Evolutionary conservation across 768 basidiomycete genomes (phyloP), one percentile per base, ranked within the genome.

Genomic region (Mycena capillaripes): DNA sequence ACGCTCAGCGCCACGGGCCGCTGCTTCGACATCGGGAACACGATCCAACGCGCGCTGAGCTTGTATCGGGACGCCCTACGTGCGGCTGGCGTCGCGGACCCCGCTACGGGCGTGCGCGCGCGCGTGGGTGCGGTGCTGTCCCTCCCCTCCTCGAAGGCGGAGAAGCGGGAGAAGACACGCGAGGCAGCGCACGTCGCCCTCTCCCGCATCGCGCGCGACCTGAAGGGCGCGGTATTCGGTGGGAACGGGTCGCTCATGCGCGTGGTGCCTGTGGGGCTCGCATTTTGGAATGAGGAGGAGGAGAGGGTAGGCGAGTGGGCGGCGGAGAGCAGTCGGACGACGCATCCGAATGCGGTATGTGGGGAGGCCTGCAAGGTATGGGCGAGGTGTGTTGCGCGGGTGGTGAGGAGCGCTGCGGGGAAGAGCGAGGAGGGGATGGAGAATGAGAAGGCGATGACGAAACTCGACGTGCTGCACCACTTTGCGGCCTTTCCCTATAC

Each of bases 231-330:
- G 3, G 44, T 66, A 0, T 82, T 67, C 66, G 79, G 79, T 25
- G 84, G 84, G 14, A 87, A 86, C 72, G 86, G 85, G 14, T 86
- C 84, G 62, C 76, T 88, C 44, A 84, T 87, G 84, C 84, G 87
- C n/a, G 77, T 88, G 42, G 67, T 86, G 7, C 86, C 87, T 8
- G 76, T 88, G 2, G 84, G 82, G 1, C 78, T 88, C 27, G 81
- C 83, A 27, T 87, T 64, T 34, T 70, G 62, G 62, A 34, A 36
- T 32, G 29, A 5, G 7, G 62, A 25, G 17, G 62, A 36, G 42
- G 14, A 4, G 3, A 32, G 10, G n/a, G 62, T 46, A 29, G 55
- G 30, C 16, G 44, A 27, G 27, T 42, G 23, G 8, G 62, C 62
- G 8, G 2, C 23, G 4, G 42, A 62, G 25, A 64, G 69, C 56